Evolutionary conservation across 2,329 filamentous ascomycete species (phyloP), one percentile per base, ranked within the genome.

Genomic region (Colletotrichum sp.): DNA sequence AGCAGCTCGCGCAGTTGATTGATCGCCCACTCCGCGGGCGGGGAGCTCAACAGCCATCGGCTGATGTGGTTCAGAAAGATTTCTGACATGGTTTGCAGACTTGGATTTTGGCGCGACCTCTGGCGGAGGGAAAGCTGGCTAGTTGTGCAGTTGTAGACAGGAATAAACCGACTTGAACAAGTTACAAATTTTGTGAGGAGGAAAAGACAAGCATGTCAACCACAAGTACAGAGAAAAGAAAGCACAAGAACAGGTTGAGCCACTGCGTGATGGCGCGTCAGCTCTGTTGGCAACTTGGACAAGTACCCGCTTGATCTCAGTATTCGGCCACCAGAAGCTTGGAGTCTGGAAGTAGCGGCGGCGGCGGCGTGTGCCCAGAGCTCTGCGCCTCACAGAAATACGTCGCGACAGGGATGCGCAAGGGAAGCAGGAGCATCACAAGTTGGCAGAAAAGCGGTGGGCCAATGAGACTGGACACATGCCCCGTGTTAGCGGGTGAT

Each of bases 21-120:
- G 76, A 98, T 89, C n/a, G 91, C 92, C 93, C 95, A 98, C 91
- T 98, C 96, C 80, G 95, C 93, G 1, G 97, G 97, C 16, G 97
- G 97, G 59, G 96, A 98, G 79, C 95, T 93, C 78, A 96, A 87
- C 74, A 98, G 88, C 94, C 97, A 98, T 81, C 88, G 88, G 79
- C 88, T 85, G 67, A 89, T 75, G 80, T 85, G 89, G 71, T 83
- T 89, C 71, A 85, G 86, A 84, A 86, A 90, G 80, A 86, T 88
- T 82, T 91, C 89, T 66, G 90, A 89, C 90, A 92, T 92, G 78
- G 67, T n/a, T 78, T 68, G 34, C 57, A 39, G 32, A 24, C 28
- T 69, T 57, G 28, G 15, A 16, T 36, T 69, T 28, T 70, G 68
- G 34, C 64, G 44, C 59, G 60, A 70, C 26, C 24, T 44, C 30